Evolutionary conservation across 1,139 yeast species (phyloP).

Genomic region (Scheffersomyces stambukii): DNA sequence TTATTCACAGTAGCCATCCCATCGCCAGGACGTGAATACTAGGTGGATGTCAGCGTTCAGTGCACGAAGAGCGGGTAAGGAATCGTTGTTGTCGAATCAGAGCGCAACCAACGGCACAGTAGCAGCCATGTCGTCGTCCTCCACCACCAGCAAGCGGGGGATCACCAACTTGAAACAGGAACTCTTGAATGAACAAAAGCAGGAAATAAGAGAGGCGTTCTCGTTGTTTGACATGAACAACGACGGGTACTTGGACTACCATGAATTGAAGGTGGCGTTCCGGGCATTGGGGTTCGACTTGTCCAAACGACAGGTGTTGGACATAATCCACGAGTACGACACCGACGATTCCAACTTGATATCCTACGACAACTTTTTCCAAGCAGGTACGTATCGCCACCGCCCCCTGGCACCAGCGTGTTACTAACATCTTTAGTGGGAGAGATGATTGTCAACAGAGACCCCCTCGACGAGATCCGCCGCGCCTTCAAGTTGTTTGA

Average conservation of each 20-base stretch:
- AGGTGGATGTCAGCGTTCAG: too few species aligned
- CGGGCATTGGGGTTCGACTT: conserved; percentile 91
- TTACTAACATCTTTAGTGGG: conserved; percentile 46
- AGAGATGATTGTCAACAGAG: conserved; percentile 72
- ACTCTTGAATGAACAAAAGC: conserved; percentile 82
- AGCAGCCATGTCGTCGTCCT: background rate
- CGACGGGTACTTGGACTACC: conserved; percentile 88
- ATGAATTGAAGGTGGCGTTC: conserved; percentile 88
- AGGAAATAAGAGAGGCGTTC: conserved; percentile 92
- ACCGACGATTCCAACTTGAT: conserved; percentile 70
- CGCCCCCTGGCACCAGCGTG: conserved; percentile 1
- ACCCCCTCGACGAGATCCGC: conserved; percentile 87
- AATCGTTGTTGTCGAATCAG: too few species aligned
- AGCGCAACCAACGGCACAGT: conserved; percentile 4
- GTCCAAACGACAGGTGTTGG: conserved; percentile 73
- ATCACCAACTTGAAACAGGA: conserved; percentile 45
- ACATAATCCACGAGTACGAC: conserved; percentile 78
- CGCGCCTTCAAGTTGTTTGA: conserved; percentile 91
- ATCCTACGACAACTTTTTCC: conserved; percentile 76
- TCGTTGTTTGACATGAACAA: conserved; percentile 87
- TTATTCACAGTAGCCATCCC: too few species aligned
- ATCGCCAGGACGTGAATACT: too few species aligned
- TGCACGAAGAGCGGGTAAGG: too few species aligned
- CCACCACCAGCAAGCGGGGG: conserved; percentile 2
- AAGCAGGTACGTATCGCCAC: conserved; percentile 48